phyloP scores from a whole-genome alignment of 2,329 filamentous ascomycete species.

The Diaporthe batatas region DNA sequence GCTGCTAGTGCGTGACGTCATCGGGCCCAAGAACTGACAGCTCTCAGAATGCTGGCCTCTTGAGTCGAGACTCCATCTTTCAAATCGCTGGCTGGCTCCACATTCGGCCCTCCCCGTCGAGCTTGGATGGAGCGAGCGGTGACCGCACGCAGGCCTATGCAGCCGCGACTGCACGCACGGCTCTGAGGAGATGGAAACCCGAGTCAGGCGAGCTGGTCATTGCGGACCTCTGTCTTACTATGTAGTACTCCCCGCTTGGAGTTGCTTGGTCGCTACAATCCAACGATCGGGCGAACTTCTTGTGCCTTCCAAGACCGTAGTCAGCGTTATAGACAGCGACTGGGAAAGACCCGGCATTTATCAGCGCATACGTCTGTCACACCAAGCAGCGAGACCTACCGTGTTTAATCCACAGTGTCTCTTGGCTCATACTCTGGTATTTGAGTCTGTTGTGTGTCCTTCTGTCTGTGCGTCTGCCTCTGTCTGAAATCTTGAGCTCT shows the following conservation, averaged over 20 bases:
- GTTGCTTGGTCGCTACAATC: background rate
- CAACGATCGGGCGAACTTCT: background rate
- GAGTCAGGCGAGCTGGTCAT: conserved; percentile 8
- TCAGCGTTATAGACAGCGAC: too few species aligned
- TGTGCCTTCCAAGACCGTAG: background rate
- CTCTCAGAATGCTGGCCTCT: background rate
- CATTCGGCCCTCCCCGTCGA: conserved; percentile 19
- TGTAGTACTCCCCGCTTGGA: too few species aligned
- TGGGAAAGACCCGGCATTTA: too few species aligned
- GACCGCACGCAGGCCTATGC: conserved; percentile 17
- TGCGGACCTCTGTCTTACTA: background rate
- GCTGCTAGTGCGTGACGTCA: conserved; percentile 20
- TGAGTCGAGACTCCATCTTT: conserved; percentile 26
- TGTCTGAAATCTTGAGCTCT: background rate
- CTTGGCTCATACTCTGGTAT: background rate
- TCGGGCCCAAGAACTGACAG: conserved; percentile 19
- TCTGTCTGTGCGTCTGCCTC: conserved; percentile 2
- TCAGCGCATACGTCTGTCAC: background rate
- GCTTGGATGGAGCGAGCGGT: conserved; percentile 17
- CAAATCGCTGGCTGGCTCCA: background rate
- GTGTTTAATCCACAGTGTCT: background rate
- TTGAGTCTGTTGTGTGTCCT: background rate
- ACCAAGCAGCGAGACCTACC: background rate
- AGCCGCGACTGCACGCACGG: conserved; percentile 1
- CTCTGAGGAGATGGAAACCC: background rate